Base-by-base conservation (phyloP, 73 alveolate species). In the Breviolum minutum region DNA sequence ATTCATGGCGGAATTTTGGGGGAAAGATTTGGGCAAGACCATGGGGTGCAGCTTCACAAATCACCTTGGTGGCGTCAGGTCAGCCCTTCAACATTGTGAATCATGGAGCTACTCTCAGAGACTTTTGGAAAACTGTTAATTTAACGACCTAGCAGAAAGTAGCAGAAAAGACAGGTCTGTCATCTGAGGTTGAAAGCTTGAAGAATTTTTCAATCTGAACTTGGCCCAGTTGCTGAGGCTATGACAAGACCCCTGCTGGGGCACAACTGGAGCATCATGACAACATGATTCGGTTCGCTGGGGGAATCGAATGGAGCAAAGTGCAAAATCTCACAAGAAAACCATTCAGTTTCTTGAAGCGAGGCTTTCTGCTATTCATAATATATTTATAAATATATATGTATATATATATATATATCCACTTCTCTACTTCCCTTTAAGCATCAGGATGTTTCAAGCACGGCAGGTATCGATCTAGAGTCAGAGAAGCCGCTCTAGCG, bases 211-310 rank as follows among this genome's bases (percentile, higher is more conserved):
- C 26, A 17, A 17, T 66, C 24, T 66, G n/a, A 14, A 17, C 77
- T 22, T 68, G 77, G 77, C 77, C 77, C 24, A 17, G 77, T 68
- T 77, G 63, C 81, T n/a, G 26, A 92, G 97, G 93, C 94, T 94
- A 94, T 94, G 91, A 76, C 89, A 61, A 71, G 76, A 94, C 99
- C 19, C 99, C 99, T 7, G 99, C 99, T 3, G 99, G 99, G 54
- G 99, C 99, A 20, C 99, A 94, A 71, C 94, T 94, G 73, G 99
- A 94, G 63, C 99, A 94, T 68, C 99, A 94, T 71, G 99, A 94
- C 99, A 94, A 94, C 99, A 94, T 94, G 99, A 94, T 94, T 66
- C 81, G 99, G 98, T 66, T 48, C 29, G 40, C 80, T 32, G 5
- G 54, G 54, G 54, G 54, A 40, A 40, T 40, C 54, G 54, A 40